These are phyloP conservation scores for Xylaria sp. DNA, from an alignment of 2,329 filamentous ascomycete species.

Conservation along the genomic window DNA sequence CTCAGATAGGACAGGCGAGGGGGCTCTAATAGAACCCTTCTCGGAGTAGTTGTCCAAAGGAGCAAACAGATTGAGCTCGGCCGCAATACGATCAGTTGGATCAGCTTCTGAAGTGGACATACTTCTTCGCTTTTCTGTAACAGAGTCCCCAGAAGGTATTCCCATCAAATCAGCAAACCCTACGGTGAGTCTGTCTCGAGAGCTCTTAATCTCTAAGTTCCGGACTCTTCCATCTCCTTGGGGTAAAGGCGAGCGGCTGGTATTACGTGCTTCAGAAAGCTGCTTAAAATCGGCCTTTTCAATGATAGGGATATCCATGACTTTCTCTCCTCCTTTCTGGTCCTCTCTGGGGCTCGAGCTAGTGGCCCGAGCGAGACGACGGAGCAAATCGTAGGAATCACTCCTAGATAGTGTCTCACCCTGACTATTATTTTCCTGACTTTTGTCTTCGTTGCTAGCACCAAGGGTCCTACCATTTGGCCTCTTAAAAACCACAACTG, in stretches of 20 bases:
- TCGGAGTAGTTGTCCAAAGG: constrained; percentile 66
- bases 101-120: constrained; percentile 62
- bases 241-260: constrained; percentile 36
- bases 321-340: constrained; percentile 35
- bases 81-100: constrained; percentile 67
- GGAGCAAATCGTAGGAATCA: constrained; percentile 62
- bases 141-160: constrained; percentile 59
- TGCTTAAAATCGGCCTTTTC: constrained; percentile 32
- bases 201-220: constrained; percentile 46
- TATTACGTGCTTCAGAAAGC: constrained; percentile 33
- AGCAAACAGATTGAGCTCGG: constrained; percentile 67
- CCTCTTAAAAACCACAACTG: constrained; percentile 27
- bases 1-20: constrained; percentile 57
- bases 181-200: constrained; percentile 54
- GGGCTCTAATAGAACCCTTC: constrained; percentile 63
- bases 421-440: constrained; percentile 36
- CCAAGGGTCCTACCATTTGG: constrained; percentile 25
- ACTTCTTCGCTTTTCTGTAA: constrained; percentile 61
- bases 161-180: constrained; percentile 60
- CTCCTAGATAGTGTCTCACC: constrained; percentile 44
- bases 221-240: constrained; percentile 41
- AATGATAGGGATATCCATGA: constrained; percentile 22
- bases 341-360: constrained; percentile 56
- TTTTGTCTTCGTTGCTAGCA: constrained; percentile 27
- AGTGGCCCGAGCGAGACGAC: constrained; percentile 60